phyloP scores from a whole-genome alignment of 2,329 filamentous ascomycete species.

The Pseudocercospora eumusae region DNA sequence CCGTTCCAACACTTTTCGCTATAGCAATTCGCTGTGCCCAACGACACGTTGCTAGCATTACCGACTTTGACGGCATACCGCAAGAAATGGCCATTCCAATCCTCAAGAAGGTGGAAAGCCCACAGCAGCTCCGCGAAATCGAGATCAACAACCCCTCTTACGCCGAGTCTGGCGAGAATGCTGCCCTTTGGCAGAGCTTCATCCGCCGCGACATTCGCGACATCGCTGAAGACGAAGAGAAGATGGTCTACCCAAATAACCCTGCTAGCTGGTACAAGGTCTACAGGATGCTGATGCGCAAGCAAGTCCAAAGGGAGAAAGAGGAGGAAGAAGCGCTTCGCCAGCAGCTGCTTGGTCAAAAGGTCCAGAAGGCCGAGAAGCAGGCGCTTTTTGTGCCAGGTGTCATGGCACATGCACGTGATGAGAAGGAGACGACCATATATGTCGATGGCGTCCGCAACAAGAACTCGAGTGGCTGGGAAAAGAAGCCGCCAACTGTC shows the following conservation, averaged over 20 bases:
- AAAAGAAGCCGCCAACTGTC: slow-evolving; percentile 12
- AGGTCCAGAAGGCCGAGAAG: slow-evolving; percentile 57
- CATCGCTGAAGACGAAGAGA: slow-evolving; percentile 53
- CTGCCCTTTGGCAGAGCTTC: slow-evolving; percentile 75
- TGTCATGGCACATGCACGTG: slow-evolving; percentile 25
- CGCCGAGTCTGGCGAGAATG: slow-evolving; percentile 58
- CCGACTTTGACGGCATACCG: slow-evolving; percentile 70
- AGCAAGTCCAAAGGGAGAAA: slow-evolving; percentile 42
- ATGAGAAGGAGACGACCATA: slow-evolving; percentile 19
- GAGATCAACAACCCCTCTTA: slow-evolving; percentile 78
- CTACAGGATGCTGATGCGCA: slow-evolving; percentile 57
- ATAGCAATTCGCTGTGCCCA: slow-evolving; percentile 46
- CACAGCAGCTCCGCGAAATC: slow-evolving; percentile 69
- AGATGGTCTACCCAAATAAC: slow-evolving; percentile 66
- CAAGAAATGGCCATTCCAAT: slow-evolving; percentile 67
- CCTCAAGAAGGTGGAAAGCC: slow-evolving; percentile 69
- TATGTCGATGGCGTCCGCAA: slow-evolving; percentile 27
- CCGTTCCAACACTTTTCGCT: slow-evolving; percentile 41
- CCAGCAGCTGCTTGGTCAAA: slow-evolving; percentile 62
- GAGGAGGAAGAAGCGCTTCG: slow-evolving; percentile 38
- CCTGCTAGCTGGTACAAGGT: slow-evolving; percentile 74
- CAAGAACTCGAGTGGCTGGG: slow-evolving; percentile 8
- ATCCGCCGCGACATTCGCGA: slow-evolving; percentile 75
- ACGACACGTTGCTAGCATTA: slow-evolving; percentile 52
- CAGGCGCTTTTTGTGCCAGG: slow-evolving; percentile 45